phyloP scores from a whole-genome alignment of 805 yeast species.

The Saccharomycopsis olivae region DNA sequence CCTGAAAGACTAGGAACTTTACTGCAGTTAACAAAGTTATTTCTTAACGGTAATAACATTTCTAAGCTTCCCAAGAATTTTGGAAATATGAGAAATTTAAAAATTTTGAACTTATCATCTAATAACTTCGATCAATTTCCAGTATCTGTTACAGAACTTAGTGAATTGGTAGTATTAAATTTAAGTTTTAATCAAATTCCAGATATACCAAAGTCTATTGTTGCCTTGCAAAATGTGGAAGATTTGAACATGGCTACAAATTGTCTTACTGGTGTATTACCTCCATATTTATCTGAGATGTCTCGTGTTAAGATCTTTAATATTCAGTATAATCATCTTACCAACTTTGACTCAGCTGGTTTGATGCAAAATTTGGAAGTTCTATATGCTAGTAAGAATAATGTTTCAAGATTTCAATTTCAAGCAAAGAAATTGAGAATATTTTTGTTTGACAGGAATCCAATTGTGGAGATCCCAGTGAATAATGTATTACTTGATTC shows the following conservation, averaged over 20 bases:
- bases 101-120: constrained; percentile 65
- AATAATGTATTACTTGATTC: constrained; percentile 40
- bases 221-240: constrained; percentile 48
- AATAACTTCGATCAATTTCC: constrained; percentile 60
- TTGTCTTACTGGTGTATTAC: constrained; percentile 41
- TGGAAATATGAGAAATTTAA: constrained; percentile 41
- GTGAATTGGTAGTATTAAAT: constrained; percentile 55
- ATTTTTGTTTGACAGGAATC: constrained; percentile 71
- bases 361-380: constrained; percentile 54
- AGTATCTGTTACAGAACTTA: constrained; percentile 49
- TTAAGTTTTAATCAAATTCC: constrained; percentile 70
- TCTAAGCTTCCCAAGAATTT: constrained; percentile 51
- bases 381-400: constrained; percentile 65
- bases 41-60: constrained; percentile 68
- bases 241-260: constrained; percentile 71
- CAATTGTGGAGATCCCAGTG: constrained; percentile 59
- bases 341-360: constrained; percentile 35
- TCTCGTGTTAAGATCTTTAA: constrained; percentile 59
- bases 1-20: constrained; percentile 45
- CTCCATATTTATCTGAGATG: constrained; percentile 42
- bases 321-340: constrained; percentile 56
- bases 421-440: constrained; percentile 52
- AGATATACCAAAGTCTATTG: constrained; percentile 49
- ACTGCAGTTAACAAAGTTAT: constrained; percentile 44
- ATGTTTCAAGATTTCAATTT: constrained; percentile 59